Evolutionary conservation across 2,329 filamentous ascomycete genomes (phyloP), one percentile per base, ranked within the genome.

Genomic region (Chaetomiaceae sp.): DNA sequence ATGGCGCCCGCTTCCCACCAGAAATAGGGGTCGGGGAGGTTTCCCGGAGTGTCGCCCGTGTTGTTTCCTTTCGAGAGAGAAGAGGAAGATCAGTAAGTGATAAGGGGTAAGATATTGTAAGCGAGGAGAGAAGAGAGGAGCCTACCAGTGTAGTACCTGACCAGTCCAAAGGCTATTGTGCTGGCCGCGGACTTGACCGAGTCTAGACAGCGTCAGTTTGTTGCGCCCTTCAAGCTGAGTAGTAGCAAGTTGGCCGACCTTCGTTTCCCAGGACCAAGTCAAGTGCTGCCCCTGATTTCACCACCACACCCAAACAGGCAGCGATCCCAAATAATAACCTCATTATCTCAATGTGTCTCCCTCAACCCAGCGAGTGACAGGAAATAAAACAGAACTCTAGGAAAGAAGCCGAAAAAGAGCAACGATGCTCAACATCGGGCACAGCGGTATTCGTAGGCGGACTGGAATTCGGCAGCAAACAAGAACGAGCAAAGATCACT

Each of bases 1-100:
- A 90, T 77, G 47, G 82, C 81, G 17, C 83, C 82, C 0, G 82
- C 81, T 66, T 88, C 84, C 86, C 86, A 90, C 86, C 85, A 89
- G 65, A 83, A 87, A 60, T 85, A 85, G 14, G 78, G 78, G 45
- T 73, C 71, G 13, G 79, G 79, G 40, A 82, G 63, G 64, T 82
- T 82, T 23, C 79, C 79, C 2, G 79, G 74, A 0, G 69, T 69
- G 57, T 82, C 78, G 50, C 79, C 79, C 0, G 79, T 80, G 58
- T 78, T 75, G 65, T 82, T 81, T 51, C 79, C 79, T 0, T 73
- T 27, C n/a, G n/a, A n/a, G n/a, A n/a, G 25, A 27, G 25, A 3
- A 10, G 25, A 27, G 6, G 2, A 27, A 27, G 10, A 10, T 27
- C 25, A 27, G 25, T 6, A 27, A 6, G 25, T 27, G 25, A n/a